Evolutionary conservation across 1,284 basidiomycete species (phyloP).

Genomic region (Malassezia brasiliensis): DNA sequence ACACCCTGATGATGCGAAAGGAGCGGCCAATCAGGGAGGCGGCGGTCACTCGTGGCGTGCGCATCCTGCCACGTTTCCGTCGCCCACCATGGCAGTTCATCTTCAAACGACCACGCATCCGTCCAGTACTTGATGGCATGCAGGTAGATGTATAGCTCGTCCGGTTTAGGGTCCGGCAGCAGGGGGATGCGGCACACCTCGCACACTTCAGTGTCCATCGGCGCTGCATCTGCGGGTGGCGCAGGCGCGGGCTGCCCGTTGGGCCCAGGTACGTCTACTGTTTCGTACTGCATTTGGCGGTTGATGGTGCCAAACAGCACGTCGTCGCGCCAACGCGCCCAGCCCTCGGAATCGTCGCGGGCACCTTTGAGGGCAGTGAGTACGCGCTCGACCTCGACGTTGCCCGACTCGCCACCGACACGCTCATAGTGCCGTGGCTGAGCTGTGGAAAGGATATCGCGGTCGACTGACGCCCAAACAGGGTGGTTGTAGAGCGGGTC

Average conservation of each 20-base stretch:
- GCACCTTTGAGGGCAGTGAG: conserved; percentile 41
- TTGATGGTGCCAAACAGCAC: conserved; percentile 39
- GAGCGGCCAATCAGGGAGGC: conserved; percentile 4
- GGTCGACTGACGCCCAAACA: conserved; percentile 39
- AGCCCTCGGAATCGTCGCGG: conserved; percentile 43
- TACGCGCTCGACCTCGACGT: conserved; percentile 36
- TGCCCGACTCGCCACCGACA: conserved; percentile 36
- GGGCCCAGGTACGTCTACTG: conserved; percentile 32
- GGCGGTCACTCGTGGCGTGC: not conserved
- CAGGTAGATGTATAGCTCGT: conserved; percentile 44
- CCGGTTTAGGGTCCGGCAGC: conserved; percentile 35
- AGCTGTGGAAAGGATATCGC: conserved; percentile 25
- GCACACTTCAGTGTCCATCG: conserved; percentile 29
- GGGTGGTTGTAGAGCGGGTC: conserved; percentile 49
- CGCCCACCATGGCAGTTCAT: conserved; percentile 47
- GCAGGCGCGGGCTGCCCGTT: conserved; percentile 28
- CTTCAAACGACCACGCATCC: conserved; percentile 43
- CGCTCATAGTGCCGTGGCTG: conserved; percentile 37
- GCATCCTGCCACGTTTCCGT: conserved; percentile 24
- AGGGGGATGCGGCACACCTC: conserved; percentile 38
- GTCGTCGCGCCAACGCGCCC: conserved; percentile 45
- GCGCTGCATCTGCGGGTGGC: conserved; percentile 19
- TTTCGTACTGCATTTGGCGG: conserved; percentile 30
- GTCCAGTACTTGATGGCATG: conserved; percentile 49
- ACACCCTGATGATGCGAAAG: conserved; percentile 3